A percentile compares a stretch with the other conserved stretches of the same genome.
Evolutionary conservation across 2,329 filamentous ascomycete species (phyloP).

Genomic region (Seiridium unicorne): DNA sequence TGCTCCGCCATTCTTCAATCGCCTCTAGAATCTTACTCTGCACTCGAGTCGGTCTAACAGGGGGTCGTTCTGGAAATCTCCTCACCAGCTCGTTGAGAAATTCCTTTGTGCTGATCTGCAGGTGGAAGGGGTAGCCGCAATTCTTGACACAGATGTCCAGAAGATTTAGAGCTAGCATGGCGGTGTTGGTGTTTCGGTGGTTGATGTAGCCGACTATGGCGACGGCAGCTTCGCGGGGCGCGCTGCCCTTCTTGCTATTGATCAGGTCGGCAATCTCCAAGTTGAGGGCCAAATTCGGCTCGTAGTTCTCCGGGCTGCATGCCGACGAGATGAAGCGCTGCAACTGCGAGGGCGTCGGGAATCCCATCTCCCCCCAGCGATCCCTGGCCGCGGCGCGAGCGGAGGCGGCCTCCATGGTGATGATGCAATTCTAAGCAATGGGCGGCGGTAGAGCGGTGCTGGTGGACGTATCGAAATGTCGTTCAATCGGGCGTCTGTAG

Average conservation of each 20-base stretch:
- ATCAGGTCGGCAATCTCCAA: constrained; percentile 96
- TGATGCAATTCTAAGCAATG: background rate
- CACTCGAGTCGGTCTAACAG: constrained; percentile 79
- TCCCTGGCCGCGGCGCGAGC: constrained; percentile 93
- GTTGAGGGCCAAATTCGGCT: constrained; percentile 93
- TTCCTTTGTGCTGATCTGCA: constrained; percentile 98
- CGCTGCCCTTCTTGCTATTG: constrained; percentile 95
- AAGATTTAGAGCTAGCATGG: constrained; percentile 83
- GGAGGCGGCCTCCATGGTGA: constrained; percentile 84
- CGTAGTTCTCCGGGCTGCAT: constrained; percentile 95
- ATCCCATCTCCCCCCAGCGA: constrained; percentile 81
- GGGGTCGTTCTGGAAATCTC: constrained; percentile 90
- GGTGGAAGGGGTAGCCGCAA: constrained; percentile 97
- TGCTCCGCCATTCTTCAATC: constrained; percentile 97
- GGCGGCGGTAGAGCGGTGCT: background rate
- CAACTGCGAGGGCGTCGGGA: constrained; percentile 78
- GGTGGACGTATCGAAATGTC: background rate
- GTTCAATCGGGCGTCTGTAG: background rate
- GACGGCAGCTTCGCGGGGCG: constrained; percentile 90
- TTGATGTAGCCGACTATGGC: constrained; percentile 94
- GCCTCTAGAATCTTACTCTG: constrained; percentile 91
- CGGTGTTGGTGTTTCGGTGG: constrained; percentile 93
- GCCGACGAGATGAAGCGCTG: constrained; percentile 96
- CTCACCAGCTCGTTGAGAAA: constrained; percentile 98
- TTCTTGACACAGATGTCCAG: constrained; percentile 99